Percentiles rank a stretch among this genome's conserved stretches.
Conservation (phyloP, 2,329 filamentous ascomycete genomes). For the Botrytis medusae region DNA sequence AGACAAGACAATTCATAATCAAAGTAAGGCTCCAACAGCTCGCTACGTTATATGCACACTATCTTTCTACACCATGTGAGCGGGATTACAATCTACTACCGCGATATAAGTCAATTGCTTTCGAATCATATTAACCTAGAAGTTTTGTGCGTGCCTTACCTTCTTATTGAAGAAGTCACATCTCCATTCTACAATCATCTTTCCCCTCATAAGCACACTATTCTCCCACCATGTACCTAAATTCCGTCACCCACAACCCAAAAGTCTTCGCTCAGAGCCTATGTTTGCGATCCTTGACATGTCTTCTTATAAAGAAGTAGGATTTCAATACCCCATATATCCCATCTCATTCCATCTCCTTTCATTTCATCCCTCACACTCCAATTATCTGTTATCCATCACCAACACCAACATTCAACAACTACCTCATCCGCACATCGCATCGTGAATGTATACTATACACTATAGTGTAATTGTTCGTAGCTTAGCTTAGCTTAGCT, state of each 20-base stretch:
- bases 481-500: not conserved
- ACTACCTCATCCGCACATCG: too few relatives aligned
- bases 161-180: not conserved
- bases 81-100: not conserved
- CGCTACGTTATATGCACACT: not conserved
- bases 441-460: too few relatives aligned
- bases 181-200: not conserved
- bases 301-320: too few relatives aligned
- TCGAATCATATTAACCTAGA: not conserved
- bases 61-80: not conserved
- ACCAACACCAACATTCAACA: too few relatives aligned
- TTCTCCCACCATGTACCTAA: too few relatives aligned
- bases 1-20: not conserved
- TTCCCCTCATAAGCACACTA: not conserved
- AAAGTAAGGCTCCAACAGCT: not conserved
- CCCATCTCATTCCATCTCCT: not conserved
- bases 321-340: too few relatives aligned
- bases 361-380: not conserved
- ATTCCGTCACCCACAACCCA: too few relatives aligned
- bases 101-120: not conserved
- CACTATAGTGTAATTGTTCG: not conserved
- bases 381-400: too few relatives aligned
- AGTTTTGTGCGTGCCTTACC: too few relatives aligned
- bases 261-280: too few relatives aligned
- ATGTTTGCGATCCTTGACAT: too few relatives aligned